Evolutionary conservation across 2,329 filamentous ascomycete genomes (phyloP).

Genomic region (Diaporthe citrichinensis): DNA sequence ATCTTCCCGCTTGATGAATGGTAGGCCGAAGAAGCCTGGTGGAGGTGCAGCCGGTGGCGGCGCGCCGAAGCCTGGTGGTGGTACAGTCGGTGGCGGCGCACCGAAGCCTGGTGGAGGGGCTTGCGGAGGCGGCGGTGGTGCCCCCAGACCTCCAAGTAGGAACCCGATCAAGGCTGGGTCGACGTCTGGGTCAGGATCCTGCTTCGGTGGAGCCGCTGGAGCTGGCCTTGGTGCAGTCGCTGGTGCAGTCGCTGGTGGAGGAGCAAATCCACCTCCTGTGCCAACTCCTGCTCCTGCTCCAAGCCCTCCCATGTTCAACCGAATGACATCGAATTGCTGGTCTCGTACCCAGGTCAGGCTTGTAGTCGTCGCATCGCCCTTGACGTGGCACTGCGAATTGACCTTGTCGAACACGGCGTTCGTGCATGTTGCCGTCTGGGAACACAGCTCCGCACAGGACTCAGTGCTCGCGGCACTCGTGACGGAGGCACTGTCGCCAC

Average conservation of each 20-base stretch:
- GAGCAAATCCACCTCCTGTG: not conserved
- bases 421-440: not conserved
- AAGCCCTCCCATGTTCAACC: constrained; percentile 10
- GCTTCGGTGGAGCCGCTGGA: not conserved
- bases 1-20: constrained; percentile 2
- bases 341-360: constrained; percentile 15
- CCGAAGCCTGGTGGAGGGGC: not conserved
- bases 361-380: not conserved
- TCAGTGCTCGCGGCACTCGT: constrained; percentile 8
- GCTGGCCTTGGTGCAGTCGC: not conserved
- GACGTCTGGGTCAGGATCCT: not conserved
- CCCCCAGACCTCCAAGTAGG: not conserved
- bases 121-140: not conserved
- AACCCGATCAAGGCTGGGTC: constrained; percentile 21
- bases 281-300: not conserved
- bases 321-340: constrained; percentile 3
- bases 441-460: constrained; percentile 19
- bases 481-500: constrained; percentile 6
- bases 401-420: constrained; percentile 26
- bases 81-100: not conserved
- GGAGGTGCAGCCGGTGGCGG: not conserved
- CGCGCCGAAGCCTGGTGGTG: not conserved
- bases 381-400: constrained; percentile 15
- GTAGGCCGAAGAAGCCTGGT: constrained; percentile 17
- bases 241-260: not conserved